phyloP scores from a whole-genome alignment of 2,329 filamentous ascomycete genomes.

The Corniculantispora saksenae region DNA sequence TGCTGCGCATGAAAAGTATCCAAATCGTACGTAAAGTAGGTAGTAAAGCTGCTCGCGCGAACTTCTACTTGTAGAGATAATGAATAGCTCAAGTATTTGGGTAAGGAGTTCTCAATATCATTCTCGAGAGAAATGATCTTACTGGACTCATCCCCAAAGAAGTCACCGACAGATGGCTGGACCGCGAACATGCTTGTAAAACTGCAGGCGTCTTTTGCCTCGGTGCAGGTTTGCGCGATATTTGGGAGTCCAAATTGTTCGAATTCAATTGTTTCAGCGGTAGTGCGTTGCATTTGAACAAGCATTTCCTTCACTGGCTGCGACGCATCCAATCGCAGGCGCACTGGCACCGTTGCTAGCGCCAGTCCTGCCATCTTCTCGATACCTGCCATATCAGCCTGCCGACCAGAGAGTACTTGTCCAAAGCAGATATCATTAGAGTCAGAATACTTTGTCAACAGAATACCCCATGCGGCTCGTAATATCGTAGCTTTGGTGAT shows the following conservation, averaged over 20 bases:
- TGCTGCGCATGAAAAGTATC: neutral
- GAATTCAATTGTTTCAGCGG: slow-evolving; percentile 26
- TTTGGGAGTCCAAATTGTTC: slow-evolving; percentile 35
- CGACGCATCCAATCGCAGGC: slow-evolving; percentile 42
- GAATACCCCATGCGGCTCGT: slow-evolving; percentile 48
- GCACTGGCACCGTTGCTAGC: slow-evolving; percentile 56
- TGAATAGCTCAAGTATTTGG: neutral
- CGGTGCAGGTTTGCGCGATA: slow-evolving; percentile 25
- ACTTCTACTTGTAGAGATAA: neutral
- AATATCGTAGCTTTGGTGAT: neutral
- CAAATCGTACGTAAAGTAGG: slow-evolving; percentile 3
- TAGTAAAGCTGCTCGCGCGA: neutral
- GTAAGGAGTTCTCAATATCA: neutral
- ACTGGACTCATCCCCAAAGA: neutral
- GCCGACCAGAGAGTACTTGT: slow-evolving; percentile 55
- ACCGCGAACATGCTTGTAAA: slow-evolving; percentile 35
- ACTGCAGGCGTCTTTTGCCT: slow-evolving; percentile 21
- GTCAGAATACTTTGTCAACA: slow-evolving; percentile 48
- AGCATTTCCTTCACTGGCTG: slow-evolving; percentile 44
- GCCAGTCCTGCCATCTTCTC: slow-evolving; percentile 56
- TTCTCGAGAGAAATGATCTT: neutral
- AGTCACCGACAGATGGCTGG: slow-evolving; percentile 20
- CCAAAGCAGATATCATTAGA: slow-evolving; percentile 54
- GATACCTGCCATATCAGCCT: slow-evolving; percentile 41
- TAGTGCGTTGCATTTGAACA: slow-evolving; percentile 33